Base-by-base conservation (phyloP, 2,329 filamentous ascomycete species). In the Hymenoscyphus salicellus region DNA sequence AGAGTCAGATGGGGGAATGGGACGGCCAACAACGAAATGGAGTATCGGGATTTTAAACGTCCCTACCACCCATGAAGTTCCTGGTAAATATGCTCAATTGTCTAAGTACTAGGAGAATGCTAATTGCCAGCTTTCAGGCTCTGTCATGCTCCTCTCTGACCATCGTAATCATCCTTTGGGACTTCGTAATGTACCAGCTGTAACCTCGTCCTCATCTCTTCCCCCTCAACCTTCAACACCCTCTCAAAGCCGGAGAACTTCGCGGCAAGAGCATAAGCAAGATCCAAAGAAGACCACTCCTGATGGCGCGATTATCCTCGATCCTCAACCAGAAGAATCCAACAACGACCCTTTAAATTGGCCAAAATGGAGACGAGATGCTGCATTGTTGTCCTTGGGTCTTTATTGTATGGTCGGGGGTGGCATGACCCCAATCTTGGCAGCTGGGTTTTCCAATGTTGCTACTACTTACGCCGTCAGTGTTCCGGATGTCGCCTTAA, bases 371-470 rank as follows among this genome's bases (percentile, higher is more conserved):
- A 86, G 92, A 49, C 84, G 94, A 76, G 92, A 98, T 76, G 77
- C 83, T 28, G 92, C 94, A 0, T 78, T 98, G 41, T 59, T 96
- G 0, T 94, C 90, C 0, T 81, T 98, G 3, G 94, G 94, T 0
- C 89, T 97, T 72, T 97, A 96, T 77, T 97, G 93, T 77, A 90
- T 97, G 87, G 78, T 97, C 20, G 94, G 94, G 63, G 94, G 94
- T 49, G 94, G 94, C 55, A 96, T 96, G 81, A 97, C 93, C 0
- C 91, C 95, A 0, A 81, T 97, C 33, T 83, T 98, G 20, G 93
- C 94, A 0, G 94, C 95, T 10, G 94, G 93, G 14, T 98, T 97
- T 79, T 88, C 87, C 36, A 81, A 96, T 55, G 90, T 98, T 14
- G 89, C 93, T 1, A 68, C 82, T 0, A 84, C 83, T 1, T 89